Conservation (phyloP, 148 eudicot genomes). For the Tetragonia tetragonoides region DNA sequence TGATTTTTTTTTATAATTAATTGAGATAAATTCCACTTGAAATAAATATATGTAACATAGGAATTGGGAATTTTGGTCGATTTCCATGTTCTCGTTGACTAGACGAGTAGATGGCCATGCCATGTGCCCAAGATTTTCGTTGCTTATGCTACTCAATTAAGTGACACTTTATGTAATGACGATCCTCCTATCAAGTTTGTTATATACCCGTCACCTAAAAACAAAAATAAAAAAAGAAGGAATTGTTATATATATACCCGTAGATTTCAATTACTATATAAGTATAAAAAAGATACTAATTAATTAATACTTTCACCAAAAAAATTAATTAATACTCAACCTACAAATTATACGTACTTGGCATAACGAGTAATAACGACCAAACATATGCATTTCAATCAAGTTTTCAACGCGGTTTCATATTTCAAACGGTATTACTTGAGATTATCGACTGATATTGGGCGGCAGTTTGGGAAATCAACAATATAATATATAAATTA, state of each 20-base stretch:
- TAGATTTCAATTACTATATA: too few species aligned
- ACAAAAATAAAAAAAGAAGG: too few species aligned
- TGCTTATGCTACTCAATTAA: conserved; percentile 9
- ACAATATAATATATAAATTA: not conserved
- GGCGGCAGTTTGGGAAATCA: conserved; percentile 19
- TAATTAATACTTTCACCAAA: not conserved
- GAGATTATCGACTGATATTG: not conserved
- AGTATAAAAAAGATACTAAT: too few species aligned
- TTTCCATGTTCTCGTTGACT: conserved; percentile 44
- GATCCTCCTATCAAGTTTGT: not conserved
- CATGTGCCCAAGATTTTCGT: conserved; percentile 36
- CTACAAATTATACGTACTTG: conserved; percentile 1
- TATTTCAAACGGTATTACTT: not conserved
- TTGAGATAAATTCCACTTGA: not conserved
- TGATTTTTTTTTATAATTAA: not conserved
- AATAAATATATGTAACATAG: conserved; percentile 10
- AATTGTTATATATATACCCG: not conserved
- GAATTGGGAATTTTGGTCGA: conserved; percentile 47
- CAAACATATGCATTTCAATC: conserved; percentile 17
- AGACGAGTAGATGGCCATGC: not conserved
- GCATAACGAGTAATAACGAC: conserved; percentile 23
- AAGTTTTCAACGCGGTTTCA: conserved; percentile 18
- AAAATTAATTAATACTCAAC: not conserved
- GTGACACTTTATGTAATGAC: not conserved
- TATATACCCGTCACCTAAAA: not conserved